A percentile compares a stretch with the other conserved stretches of the same genome.
phyloP scores from a whole-genome alignment of 345 rosid species.

The Mangifera indica region DNA sequence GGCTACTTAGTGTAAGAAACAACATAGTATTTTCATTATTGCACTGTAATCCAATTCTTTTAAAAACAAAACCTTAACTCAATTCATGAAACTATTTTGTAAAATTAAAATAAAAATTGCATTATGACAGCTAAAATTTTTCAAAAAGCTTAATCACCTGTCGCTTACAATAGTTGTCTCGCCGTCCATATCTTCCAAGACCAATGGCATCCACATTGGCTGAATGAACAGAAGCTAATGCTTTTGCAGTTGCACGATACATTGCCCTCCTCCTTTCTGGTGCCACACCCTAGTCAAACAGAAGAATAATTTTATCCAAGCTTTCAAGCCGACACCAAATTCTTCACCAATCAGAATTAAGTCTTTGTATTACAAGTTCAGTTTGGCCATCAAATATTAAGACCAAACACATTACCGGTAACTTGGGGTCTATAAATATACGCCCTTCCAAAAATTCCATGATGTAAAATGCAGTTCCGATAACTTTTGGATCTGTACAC shows the following conservation, averaged over 20 bases:
- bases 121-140: background rate
- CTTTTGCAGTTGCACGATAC: slow-evolving; percentile 69
- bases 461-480: slow-evolving; percentile 90
- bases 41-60: background rate
- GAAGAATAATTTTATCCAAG: slow-evolving; percentile 19
- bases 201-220: slow-evolving; percentile 79
- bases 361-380: background rate
- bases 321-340: background rate
- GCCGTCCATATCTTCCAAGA: slow-evolving; percentile 70
- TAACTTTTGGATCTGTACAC: slow-evolving; percentile 62
- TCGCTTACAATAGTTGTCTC: slow-evolving; percentile 73
- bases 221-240: slow-evolving; percentile 77
- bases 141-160: slow-evolving; percentile 52
- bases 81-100: background rate
- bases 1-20: background rate
- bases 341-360: background rate
- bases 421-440: slow-evolving; percentile 65
- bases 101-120: background rate
- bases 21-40: background rate
- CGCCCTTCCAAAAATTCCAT: slow-evolving; percentile 97
- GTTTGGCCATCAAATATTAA: background rate
- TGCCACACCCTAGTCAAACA: slow-evolving; percentile 51
- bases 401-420: slow-evolving; percentile 44
- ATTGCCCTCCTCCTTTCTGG: slow-evolving; percentile 61
- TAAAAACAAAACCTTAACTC: background rate